Base-by-base conservation (phyloP, 805 yeast genomes). In the Ogataea ramenticola region DNA sequence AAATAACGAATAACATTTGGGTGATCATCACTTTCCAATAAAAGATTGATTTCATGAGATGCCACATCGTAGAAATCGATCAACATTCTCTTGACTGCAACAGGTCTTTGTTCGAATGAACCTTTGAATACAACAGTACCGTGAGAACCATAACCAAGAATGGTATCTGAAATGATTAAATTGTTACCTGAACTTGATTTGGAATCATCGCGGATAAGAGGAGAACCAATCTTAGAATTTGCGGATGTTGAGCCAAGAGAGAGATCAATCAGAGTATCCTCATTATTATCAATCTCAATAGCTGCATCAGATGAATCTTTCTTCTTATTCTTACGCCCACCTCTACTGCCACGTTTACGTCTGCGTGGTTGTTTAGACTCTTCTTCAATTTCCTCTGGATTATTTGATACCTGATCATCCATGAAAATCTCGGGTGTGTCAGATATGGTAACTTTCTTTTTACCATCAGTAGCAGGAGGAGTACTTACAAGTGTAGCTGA, bases 91-190 rank as follows among this genome's bases (percentile, higher is more conserved):
- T 93, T 93, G 7, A 93, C 95, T 0, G 99, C 99, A 6, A 93
- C 99, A 1, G 95, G 96, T 45, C 99, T 73, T 52, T 80, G 82
- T 57, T 91, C 96, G 65, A 90, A 93, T 4, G 78, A 75, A 0
- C 99, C 99, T 57, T 82, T 79, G 58, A 80, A 88, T 1, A 93
- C 99, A 26, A 91, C 88, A 0, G 99, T 93, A 24, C 99, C 99
- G 53, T 90, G 96, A 1, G 96, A 87, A 1, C 99, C 99, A 60
- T 87, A 88, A 1, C 99, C 99, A 41, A 93, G 65, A n/a, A 89
- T 74, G 26, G 74, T 77, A 49, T 84, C 84, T 0, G 95, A 77
- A 3, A 91, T 75, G 0, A 72, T 67, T 49, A 87, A 62, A 45
- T 75, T 79, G 42, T 72, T 29, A 5, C 17, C 10, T 6, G 20